phyloP scores from a whole-genome alignment of 108 stramenopile genomes.

The Epithemia pelagica region DNA sequence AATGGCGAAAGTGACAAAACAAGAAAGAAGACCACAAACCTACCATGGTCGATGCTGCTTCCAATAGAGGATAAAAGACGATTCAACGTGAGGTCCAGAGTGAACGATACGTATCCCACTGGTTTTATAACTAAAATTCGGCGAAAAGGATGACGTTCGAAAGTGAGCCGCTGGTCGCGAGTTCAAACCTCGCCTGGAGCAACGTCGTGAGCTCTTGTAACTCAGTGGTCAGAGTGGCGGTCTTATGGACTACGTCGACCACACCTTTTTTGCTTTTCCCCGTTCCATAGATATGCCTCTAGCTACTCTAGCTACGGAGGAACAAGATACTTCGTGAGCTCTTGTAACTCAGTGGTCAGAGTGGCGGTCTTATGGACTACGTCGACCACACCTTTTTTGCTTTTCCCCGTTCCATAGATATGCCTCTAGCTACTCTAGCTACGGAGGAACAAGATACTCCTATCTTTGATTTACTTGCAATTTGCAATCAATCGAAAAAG shows the following conservation, averaged over 20 bases:
- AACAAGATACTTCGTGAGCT: slow-evolving; percentile 26
- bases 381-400: background rate
- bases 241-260: slow-evolving; percentile 44
- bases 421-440: too few relatives aligned
- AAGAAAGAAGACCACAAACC: background rate
- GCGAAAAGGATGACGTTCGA: slow-evolving; percentile 4
- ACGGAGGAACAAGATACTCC: too few relatives aligned
- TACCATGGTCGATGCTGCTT: slow-evolving; percentile 2
- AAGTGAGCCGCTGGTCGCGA: slow-evolving; percentile 78
- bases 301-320: too few relatives aligned
- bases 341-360: slow-evolving; percentile 91
- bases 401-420: too few relatives aligned
- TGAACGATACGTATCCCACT: background rate
- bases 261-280: background rate
- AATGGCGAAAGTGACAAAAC: background rate
- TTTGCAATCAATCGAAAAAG: too few relatives aligned
- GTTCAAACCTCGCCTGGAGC: slow-evolving; percentile 81
- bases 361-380: slow-evolving; percentile 74
- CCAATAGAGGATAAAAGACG: too few relatives aligned
- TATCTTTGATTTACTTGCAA: too few relatives aligned
- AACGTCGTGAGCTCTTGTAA: slow-evolving; percentile 56
- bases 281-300: too few relatives aligned
- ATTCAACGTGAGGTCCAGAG: too few relatives aligned
- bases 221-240: slow-evolving; percentile 91
- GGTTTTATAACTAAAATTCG: background rate